These are phyloP conservation scores for Mortierella sp. DNA, from an alignment of 371 early-diverging fungal species.

Conservation along the genomic window DNA sequence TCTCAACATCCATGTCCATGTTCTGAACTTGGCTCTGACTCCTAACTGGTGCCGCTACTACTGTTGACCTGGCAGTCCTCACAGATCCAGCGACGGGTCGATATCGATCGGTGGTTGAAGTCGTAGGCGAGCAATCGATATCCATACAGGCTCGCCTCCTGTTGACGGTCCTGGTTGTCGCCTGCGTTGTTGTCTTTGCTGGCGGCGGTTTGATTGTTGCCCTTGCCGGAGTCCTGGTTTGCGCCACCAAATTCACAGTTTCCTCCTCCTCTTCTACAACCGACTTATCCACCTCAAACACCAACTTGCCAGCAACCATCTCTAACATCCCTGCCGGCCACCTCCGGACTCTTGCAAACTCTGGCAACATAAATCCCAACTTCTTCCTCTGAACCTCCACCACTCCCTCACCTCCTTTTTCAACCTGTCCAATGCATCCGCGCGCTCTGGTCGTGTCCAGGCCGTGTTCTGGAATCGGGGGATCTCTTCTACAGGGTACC, in stretches of 20 bases:
- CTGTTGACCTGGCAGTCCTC: too few species aligned
- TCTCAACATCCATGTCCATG: neutral
- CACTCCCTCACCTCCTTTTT: neutral
- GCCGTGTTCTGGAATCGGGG: neutral
- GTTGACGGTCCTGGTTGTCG: neutral
- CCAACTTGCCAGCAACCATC: neutral
- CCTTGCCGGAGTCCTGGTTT: too few species aligned
- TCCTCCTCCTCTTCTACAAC: too few species aligned
- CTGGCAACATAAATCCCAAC: slow-evolving; percentile 19
- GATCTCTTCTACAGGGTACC: neutral
- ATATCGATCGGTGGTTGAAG: too few species aligned
- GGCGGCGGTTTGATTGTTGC: neutral
- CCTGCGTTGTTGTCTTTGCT: neutral
- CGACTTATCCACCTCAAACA: neutral
- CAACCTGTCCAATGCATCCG: slow-evolving; percentile 10
- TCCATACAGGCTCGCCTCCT: too few species aligned
- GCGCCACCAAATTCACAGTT: too few species aligned
- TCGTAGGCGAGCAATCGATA: too few species aligned
- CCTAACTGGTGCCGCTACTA: neutral
- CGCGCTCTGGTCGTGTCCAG: slow-evolving; percentile 14
- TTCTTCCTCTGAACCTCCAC: neutral
- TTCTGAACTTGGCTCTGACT: neutral
- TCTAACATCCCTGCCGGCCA: neutral
- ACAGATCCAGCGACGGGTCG: too few species aligned
- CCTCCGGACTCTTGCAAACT: slow-evolving; percentile 12